phyloP scores from a whole-genome alignment of 768 basidiomycete genomes.

The Mycena albidolilacea region DNA sequence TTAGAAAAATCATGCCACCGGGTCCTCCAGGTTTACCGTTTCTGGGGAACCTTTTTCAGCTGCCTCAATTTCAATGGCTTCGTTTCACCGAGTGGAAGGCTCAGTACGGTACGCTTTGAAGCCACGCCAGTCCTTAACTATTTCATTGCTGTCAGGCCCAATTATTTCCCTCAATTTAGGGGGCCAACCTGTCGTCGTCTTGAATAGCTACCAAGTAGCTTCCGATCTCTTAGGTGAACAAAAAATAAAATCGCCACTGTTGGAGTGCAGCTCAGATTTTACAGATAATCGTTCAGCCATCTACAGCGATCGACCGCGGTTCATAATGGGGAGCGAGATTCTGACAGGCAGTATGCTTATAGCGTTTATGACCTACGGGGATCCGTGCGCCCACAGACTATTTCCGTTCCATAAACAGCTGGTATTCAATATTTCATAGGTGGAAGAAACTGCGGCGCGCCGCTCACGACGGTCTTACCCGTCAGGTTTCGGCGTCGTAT shows the following conservation, averaged over 20 bases:
- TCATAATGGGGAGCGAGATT: conserved; percentile 12
- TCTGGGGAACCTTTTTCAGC: conserved; percentile 11
- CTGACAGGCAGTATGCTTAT: conserved; percentile 10
- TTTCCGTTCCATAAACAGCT: background rate
- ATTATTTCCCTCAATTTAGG: background rate
- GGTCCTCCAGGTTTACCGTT: conserved; percentile 15
- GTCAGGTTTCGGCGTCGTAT: background rate
- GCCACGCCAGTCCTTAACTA: background rate
- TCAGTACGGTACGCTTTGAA: background rate
- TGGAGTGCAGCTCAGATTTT: background rate
- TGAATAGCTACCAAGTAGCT: conserved; percentile 5
- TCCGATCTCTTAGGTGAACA: conserved; percentile 4
- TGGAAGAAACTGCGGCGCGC: conserved; percentile 20
- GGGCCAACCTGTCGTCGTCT: conserved; percentile 12
- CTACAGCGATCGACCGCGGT: conserved; percentile 12
- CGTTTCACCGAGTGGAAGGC: conserved; percentile 9
- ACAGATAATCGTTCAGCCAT: conserved; percentile 12
- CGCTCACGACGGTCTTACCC: conserved; percentile 9
- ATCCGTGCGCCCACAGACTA: background rate
- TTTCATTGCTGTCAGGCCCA: conserved; percentile 8
- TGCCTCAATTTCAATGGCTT: conserved; percentile 13
- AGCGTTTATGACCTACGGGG: conserved; percentile 3
- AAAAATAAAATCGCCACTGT: background rate
- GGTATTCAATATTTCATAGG: background rate
- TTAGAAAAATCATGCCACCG: background rate